These are phyloP conservation scores for Ambispora gerdemannii DNA, from an alignment of 192 early-diverging fungal species.

Conservation along the genomic window DNA sequence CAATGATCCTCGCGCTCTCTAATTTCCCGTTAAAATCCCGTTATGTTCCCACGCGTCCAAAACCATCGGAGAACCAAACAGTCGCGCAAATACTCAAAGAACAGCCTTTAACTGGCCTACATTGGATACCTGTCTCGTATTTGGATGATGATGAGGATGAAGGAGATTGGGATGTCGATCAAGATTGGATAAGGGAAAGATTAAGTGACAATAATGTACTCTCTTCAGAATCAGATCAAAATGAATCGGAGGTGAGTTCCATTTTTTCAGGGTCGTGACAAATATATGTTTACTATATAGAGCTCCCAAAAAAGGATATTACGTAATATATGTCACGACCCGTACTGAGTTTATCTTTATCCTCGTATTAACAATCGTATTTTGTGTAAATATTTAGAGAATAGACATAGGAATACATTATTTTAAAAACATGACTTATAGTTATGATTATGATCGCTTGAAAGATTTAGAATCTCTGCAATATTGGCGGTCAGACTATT, in stretches of 20 bases:
- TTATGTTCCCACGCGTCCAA: not conserved
- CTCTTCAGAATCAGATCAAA: not conserved
- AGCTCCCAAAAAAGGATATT: slow-evolving; percentile 1
- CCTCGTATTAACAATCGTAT: not conserved
- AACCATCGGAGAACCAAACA: not conserved
- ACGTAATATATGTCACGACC: not conserved
- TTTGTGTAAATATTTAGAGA: slow-evolving; percentile 6
- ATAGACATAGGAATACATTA: slow-evolving; percentile 11
- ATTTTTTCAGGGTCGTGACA: not conserved
- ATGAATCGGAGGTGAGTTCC: not conserved
- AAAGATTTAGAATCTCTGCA: slow-evolving; percentile 23
- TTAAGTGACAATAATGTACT: not conserved
- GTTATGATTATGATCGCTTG: slow-evolving; percentile 23
- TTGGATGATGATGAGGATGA: slow-evolving; percentile 32
- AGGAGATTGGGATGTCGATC: slow-evolving; percentile 27
- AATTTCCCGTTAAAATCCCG: not conserved
- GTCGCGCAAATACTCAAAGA: slow-evolving; percentile 31
- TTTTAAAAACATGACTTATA: not conserved
- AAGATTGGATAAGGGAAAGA: slow-evolving; percentile 22
- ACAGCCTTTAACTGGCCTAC: slow-evolving; percentile 37
- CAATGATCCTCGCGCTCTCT: not conserved
- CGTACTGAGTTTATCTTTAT: not conserved
- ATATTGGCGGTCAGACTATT: slow-evolving; percentile 30
- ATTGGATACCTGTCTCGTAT: slow-evolving; percentile 30
- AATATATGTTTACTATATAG: not conserved